phyloP scores from a whole-genome alignment of 495 filamentous ascomycete genomes.

The Penicillium flavigenum region DNA sequence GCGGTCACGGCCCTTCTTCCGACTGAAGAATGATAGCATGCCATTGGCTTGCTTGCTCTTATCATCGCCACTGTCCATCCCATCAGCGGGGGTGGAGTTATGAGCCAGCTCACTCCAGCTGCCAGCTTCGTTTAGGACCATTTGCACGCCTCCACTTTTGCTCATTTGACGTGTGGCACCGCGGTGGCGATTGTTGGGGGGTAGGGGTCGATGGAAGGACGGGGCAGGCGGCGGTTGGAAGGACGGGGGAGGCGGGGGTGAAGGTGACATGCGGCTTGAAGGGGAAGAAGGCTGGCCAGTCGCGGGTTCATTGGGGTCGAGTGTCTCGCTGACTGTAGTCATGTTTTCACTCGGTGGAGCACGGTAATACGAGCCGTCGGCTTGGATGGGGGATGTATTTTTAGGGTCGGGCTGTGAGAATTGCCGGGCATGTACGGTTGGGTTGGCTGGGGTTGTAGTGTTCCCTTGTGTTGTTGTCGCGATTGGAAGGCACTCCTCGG shows the following conservation, averaged over 20 bases:
- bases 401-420: slow-evolving; percentile 40
- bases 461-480: slow-evolving; percentile 22
- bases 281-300: slow-evolving; percentile 27
- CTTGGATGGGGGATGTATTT: slow-evolving; percentile 31
- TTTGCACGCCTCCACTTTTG: slow-evolving; percentile 82
- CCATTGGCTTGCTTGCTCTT: slow-evolving; percentile 58
- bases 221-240: slow-evolving; percentile 40
- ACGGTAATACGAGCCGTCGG: slow-evolving; percentile 29
- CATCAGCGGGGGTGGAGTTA: slow-evolving; percentile 70
- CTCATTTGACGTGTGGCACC: slow-evolving; percentile 59
- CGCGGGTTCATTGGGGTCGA: slow-evolving; percentile 32
- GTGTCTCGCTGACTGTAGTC: slow-evolving; percentile 31
- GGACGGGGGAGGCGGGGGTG: slow-evolving; percentile 37
- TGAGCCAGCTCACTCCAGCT: slow-evolving; percentile 88
- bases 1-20: slow-evolving; percentile 85
- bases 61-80: slow-evolving; percentile 43
- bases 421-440: slow-evolving; percentile 37
- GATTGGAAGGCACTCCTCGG: slow-evolving; percentile 42
- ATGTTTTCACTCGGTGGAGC: slow-evolving; percentile 26
- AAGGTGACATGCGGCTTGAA: slow-evolving; percentile 22
- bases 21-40: slow-evolving; percentile 83
- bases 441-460: slow-evolving; percentile 20
- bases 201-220: slow-evolving; percentile 41
- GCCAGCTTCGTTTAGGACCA: slow-evolving; percentile 83
- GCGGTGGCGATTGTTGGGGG: slow-evolving; percentile 28